These are phyloP conservation scores for Domatiomyces globalis DNA, from an alignment of 2,329 filamentous ascomycete species.

Conservation along the genomic window DNA sequence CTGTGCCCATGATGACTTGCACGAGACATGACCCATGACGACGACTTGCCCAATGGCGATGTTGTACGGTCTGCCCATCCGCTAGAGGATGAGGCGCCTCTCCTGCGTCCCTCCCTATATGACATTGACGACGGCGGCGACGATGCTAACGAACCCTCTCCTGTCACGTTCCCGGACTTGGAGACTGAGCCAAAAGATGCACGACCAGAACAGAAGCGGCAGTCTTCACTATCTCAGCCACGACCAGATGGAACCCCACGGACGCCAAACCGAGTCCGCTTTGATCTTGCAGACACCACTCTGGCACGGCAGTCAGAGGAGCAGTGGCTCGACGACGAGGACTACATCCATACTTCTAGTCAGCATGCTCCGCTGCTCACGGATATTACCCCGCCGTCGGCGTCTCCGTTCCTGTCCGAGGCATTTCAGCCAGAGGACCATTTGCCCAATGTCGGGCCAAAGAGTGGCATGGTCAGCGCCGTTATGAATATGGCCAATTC, in stretches of 20 bases:
- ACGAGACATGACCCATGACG: conserved; percentile 16
- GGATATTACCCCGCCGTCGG: conserved; percentile 66
- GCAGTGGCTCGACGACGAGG: conserved; percentile 39
- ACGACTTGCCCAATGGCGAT: conserved; percentile 10
- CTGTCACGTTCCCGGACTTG: neutral
- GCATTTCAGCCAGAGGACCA: conserved; percentile 43
- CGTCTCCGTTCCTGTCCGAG: conserved; percentile 49
- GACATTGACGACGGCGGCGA: conserved; percentile 20
- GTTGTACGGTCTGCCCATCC: conserved; percentile 18
- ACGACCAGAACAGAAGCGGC: conserved; percentile 20
- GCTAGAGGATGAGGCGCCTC: conserved; percentile 22
- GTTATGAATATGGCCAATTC: conserved; percentile 99
- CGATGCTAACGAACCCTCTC: conserved; percentile 16
- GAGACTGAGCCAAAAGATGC: conserved; percentile 3
- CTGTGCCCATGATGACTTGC: conserved; percentile 7
- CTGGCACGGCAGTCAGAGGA: conserved; percentile 15
- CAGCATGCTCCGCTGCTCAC: conserved; percentile 59
- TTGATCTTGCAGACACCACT: conserved; percentile 35
- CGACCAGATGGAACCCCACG: conserved; percentile 36
- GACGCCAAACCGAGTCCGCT: conserved; percentile 60
- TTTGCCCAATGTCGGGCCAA: conserved; percentile 53
- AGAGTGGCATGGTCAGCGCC: conserved; percentile 70
- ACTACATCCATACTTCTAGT: conserved; percentile 39
- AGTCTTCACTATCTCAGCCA: conserved; percentile 30
- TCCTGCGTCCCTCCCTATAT: conserved; percentile 20